Evolutionary conservation across 805 yeast genomes (phyloP), one percentile per base, ranked within the genome.

Genomic region (Sugiyamaella chiloensis): DNA sequence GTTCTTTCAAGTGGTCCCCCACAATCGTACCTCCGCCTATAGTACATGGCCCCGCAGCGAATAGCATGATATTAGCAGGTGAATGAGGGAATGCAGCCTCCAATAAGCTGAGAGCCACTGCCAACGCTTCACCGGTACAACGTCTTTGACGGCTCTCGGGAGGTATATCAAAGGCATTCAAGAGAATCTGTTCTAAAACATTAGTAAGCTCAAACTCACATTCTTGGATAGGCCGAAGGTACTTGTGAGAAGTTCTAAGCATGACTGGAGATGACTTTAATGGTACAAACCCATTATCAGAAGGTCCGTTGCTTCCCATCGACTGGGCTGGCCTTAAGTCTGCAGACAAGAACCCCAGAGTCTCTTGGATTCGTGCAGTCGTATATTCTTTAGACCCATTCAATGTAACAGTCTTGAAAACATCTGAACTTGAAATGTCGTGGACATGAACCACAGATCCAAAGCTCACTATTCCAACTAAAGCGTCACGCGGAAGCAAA

Each of bases 401-500:
- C 66, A 90, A 90, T 24, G 86, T 85, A 60, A 79, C 83, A 51
- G 85, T 79, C 65, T 83, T 84, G 55, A 79, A 78, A 60, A 86
- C 78, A 26, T 79, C 76, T 44, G 79, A 76, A 57, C 76, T 78
- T 8, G 82, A 78, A 52, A 89, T 70, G 64, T 89, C 96, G 65
- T 89, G 95, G 42, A 90, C 83, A 60, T 86, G 87, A 42, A 90
- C 91, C 68, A 85, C 87, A 19, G 93, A 85, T 46, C 96, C 97
- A 61, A 70, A 87, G n/a, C 96, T 87, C 60, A 90, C 79, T 60
- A 90, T 74, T 34, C 97, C 96, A 49, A 90, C 79, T 46, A 89
- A 71, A 1, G 96, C 85, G 59, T 90, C 88, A 40, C 91, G 91
- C 14, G 98, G 98, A 59, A 90, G 76, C 55, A 87, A 69, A 44